Conservation (phyloP, 2,329 filamentous ascomycete genomes). For the Diaporthe helianthi region DNA sequence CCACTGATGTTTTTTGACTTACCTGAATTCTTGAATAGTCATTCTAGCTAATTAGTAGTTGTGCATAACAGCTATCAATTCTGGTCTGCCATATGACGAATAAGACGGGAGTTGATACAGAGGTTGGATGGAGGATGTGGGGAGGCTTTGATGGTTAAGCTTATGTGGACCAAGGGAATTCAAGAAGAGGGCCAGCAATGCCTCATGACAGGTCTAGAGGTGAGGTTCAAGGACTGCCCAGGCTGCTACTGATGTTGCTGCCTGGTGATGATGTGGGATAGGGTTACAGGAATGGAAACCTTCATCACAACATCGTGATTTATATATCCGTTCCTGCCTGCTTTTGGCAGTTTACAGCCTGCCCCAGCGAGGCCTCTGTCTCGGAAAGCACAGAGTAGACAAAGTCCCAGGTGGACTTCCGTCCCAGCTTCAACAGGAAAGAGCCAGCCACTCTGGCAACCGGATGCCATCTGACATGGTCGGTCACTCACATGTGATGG, state of each 20-base stretch:
- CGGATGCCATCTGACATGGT: background rate
- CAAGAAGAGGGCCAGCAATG: background rate
- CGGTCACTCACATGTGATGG: background rate
- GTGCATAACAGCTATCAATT: background rate
- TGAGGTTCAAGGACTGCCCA: slow-evolving; percentile 4
- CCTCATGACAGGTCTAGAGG: background rate
- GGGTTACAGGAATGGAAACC: background rate
- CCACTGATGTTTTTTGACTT: background rate
- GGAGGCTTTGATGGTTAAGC: background rate
- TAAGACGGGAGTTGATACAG: background rate
- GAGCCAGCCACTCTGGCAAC: background rate
- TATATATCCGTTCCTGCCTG: background rate
- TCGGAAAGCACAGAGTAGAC: slow-evolving; percentile 8
- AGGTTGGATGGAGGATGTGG: background rate
- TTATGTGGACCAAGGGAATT: background rate
- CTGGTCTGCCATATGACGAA: background rate
- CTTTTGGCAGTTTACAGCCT: background rate
- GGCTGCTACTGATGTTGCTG: background rate
- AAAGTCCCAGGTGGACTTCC: background rate
- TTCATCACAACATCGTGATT: background rate
- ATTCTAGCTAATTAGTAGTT: background rate
- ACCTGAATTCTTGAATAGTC: slow-evolving; percentile 28
- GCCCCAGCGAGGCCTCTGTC: background rate
- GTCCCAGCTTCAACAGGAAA: slow-evolving; percentile 2
- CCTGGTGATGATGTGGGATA: background rate